These are phyloP conservation scores for Rhizopus delemar DNA, from an alignment of 371 early-diverging fungal species.

Conservation along the genomic window DNA sequence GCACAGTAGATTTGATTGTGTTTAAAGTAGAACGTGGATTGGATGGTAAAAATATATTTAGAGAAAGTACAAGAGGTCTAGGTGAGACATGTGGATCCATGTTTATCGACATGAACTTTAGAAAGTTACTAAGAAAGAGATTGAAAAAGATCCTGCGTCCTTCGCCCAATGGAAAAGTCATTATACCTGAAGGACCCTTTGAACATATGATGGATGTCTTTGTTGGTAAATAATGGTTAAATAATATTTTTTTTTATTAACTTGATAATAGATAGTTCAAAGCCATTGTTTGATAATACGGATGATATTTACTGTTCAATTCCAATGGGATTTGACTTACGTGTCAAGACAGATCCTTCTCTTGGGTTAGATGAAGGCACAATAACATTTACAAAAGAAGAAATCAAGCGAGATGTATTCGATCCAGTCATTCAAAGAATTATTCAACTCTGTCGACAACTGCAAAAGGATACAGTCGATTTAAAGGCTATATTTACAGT, in stretches of 20 bases:
- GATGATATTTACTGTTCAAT: slow-evolving; percentile 53
- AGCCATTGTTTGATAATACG: slow-evolving; percentile 57
- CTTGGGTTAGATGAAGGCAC: slow-evolving; percentile 50
- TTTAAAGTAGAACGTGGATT: slow-evolving; percentile 42
- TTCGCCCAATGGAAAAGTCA: slow-evolving; percentile 15
- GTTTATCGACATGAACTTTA: slow-evolving; percentile 57
- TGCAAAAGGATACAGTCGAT: slow-evolving; percentile 33
- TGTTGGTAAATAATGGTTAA: slow-evolving; percentile 33
- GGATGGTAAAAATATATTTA: slow-evolving; percentile 39
- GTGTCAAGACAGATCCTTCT: slow-evolving; percentile 42
- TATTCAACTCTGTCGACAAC: slow-evolving; percentile 31
- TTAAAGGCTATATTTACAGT: slow-evolving; percentile 52
- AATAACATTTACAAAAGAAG: slow-evolving; percentile 38
- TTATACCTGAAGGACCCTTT: slow-evolving; percentile 39
- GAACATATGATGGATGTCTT: slow-evolving; percentile 55
- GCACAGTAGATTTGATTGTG: slow-evolving; percentile 63
- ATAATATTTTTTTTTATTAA: not conserved
- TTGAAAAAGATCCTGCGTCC: slow-evolving; percentile 36
- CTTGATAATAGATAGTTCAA: slow-evolving; percentile 33
- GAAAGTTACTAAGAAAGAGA: slow-evolving; percentile 52
- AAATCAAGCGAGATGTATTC: slow-evolving; percentile 42
- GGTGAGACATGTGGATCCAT: slow-evolving; percentile 61
- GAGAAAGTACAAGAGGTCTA: slow-evolving; percentile 57
- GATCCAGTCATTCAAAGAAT: slow-evolving; percentile 47
- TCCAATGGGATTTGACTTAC: slow-evolving; percentile 50